Evolutionary conservation across 2,329 filamentous ascomycete species (phyloP).

Genomic region (Albifimbria verrucaria): DNA sequence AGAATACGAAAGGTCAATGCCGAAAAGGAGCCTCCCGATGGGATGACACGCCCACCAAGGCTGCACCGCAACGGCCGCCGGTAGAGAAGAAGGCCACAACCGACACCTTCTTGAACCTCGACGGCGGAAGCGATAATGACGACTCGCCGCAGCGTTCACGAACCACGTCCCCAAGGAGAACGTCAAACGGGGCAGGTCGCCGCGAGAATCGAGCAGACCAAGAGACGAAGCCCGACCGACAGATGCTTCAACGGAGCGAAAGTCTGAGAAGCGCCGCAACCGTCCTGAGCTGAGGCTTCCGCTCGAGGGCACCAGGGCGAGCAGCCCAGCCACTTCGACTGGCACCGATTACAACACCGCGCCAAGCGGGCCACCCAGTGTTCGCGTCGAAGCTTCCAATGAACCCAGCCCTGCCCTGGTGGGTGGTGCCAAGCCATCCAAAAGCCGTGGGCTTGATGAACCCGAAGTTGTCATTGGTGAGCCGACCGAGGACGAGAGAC

Average conservation of each 20-base stretch:
- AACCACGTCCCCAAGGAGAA: not conserved
- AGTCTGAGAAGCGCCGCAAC: constrained; percentile 7
- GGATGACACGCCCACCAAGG: constrained; percentile 32
- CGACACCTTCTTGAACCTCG: constrained; percentile 50
- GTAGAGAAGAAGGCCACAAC: constrained; percentile 30
- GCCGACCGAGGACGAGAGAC: constrained; percentile 65
- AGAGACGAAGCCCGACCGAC: not conserved
- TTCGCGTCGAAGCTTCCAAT: constrained; percentile 39
- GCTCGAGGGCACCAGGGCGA: constrained; percentile 35
- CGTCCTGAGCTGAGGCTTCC: constrained; percentile 37
- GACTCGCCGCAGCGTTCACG: not conserved
- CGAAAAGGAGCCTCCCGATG: constrained; percentile 29
- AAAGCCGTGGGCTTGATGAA: constrained; percentile 49
- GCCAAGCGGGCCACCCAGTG: constrained; percentile 39
- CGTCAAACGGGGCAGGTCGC: not conserved
- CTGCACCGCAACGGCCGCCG: constrained; percentile 26
- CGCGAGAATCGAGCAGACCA: not conserved
- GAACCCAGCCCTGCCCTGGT: constrained; percentile 34
- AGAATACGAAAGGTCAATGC: constrained; percentile 64
- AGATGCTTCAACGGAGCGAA: not conserved
- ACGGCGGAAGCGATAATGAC: constrained; percentile 46
- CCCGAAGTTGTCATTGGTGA: constrained; percentile 56
- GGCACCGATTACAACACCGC: constrained; percentile 39
- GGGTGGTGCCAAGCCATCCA: constrained; percentile 27
- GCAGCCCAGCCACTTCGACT: constrained; percentile 31